Evolutionary conservation across 2,329 filamentous ascomycete genomes (phyloP).

Genomic region (Sclerotinia sclerotiorum): DNA sequence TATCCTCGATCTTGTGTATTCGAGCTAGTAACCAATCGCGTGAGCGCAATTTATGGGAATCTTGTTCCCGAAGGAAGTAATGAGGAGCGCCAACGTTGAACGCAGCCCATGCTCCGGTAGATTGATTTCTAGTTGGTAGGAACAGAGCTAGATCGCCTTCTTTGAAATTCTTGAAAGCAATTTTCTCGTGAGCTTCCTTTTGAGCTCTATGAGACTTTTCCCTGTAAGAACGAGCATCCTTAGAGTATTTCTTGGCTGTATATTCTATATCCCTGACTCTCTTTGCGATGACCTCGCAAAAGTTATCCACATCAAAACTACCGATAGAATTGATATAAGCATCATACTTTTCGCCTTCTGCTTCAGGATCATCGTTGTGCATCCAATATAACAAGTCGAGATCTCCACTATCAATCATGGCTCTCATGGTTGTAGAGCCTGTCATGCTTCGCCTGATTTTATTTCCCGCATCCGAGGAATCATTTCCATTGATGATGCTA

Average conservation of each 20-base stretch:
- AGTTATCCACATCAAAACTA: slow-evolving; percentile 78
- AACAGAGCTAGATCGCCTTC: slow-evolving; percentile 94
- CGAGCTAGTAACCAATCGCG: slow-evolving; percentile 96
- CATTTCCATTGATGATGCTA: slow-evolving; percentile 57
- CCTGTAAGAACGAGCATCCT: slow-evolving; percentile 80
- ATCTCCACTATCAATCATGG: slow-evolving; percentile 61
- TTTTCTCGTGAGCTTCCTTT: slow-evolving; percentile 90
- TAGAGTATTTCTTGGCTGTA: slow-evolving; percentile 88
- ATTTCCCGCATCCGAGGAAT: slow-evolving; percentile 56
- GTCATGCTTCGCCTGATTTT: slow-evolving; percentile 54
- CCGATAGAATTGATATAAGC: slow-evolving; percentile 72
- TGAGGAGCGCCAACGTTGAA: slow-evolving; percentile 98
- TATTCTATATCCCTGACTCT: slow-evolving; percentile 92
- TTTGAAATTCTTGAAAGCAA: slow-evolving; percentile 93
- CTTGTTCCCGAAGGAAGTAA: slow-evolving; percentile 93
- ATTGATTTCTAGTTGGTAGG: slow-evolving; percentile 90
- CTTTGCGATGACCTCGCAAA: slow-evolving; percentile 81
- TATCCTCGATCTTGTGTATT: slow-evolving; percentile 87
- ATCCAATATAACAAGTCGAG: slow-evolving; percentile 81
- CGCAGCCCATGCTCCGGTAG: slow-evolving; percentile 92
- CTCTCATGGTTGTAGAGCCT: slow-evolving; percentile 53
- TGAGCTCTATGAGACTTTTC: slow-evolving; percentile 81
- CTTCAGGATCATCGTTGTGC: slow-evolving; percentile 61
- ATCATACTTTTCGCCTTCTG: slow-evolving; percentile 72
- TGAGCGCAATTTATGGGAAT: slow-evolving; percentile 77